These are phyloP conservation scores for Cucurbita moschata DNA, from an alignment of 306 rosid species.

Conservation along the genomic window DNA sequence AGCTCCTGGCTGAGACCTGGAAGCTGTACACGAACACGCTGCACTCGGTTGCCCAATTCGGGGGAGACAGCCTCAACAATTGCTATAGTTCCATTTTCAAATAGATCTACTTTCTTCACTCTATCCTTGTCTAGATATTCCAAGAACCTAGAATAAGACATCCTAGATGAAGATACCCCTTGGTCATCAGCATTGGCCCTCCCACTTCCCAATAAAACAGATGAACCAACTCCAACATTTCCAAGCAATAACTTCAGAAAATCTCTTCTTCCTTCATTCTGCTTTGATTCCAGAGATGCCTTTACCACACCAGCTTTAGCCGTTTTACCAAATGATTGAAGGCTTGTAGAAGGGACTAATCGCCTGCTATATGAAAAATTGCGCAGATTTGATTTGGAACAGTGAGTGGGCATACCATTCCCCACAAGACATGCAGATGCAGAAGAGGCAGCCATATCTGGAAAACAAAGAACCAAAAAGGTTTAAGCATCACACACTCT, in stretches of 20 bases:
- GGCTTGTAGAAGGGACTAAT: conserved; percentile 22
- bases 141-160: conserved; percentile 94
- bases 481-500: not conserved
- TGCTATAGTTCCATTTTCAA: conserved; percentile 83
- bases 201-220: conserved; percentile 49
- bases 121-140: conserved; percentile 87
- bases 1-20: conserved; percentile 97
- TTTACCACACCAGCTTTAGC: conserved; percentile 24
- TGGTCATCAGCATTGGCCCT: conserved; percentile 81
- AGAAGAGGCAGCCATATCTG: conserved; percentile 64
- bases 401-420: conserved; percentile 34
- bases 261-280: conserved; percentile 64
- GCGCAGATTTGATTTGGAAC: conserved; percentile 30
- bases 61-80: conserved; percentile 88
- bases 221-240: conserved; percentile 48
- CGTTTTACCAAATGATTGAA: conserved; percentile 26
- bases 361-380: conserved; percentile 43
- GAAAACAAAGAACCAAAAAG: too few species aligned
- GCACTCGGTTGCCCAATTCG: conserved; percentile 77
- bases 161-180: conserved; percentile 80
- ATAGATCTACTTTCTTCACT: conserved; percentile 83
- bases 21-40: conserved; percentile 87
- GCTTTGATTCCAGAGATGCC: conserved; percentile 45
- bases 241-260: conserved; percentile 63
- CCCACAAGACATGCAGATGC: conserved; percentile 80